phyloP scores from a whole-genome alignment of 257 asterid genomes.

The Rauvolfia tetraphylla region DNA sequence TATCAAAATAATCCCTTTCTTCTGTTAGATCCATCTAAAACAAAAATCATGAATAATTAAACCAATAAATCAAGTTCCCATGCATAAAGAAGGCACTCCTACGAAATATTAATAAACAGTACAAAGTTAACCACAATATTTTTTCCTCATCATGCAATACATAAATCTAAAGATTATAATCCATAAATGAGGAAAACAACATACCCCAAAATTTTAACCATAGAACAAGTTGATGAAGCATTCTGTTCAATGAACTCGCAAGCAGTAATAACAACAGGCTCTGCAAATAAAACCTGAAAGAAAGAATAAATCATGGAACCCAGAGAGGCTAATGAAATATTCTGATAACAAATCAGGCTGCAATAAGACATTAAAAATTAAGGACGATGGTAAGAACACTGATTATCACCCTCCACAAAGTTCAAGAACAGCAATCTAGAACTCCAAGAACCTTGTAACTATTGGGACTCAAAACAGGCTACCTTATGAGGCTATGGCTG shows the following conservation, averaged over 20 bases:
- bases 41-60: not conserved
- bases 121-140: not conserved
- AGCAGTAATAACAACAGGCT: conserved; percentile 67
- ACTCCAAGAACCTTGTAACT: not conserved
- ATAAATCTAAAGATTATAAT: conserved; percentile 4
- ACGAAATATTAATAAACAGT: not conserved
- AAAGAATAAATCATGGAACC: not conserved
- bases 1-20: not conserved
- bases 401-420: not conserved
- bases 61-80: conserved; percentile 2
- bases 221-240: conserved; percentile 71
- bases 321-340: not conserved
- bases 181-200: conserved; percentile 18
- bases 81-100: conserved; percentile 6
- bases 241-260: conserved; percentile 97
- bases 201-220: conserved; percentile 81
- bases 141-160: conserved; percentile 3
- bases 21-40: not conserved
- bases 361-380: not conserved
- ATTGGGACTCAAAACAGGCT: not conserved
- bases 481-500: not conserved
- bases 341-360: not conserved
- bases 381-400: not conserved
- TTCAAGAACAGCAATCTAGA: not conserved
- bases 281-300: conserved; percentile 78